phyloP scores from a whole-genome alignment of 305 asterid species.

The Solanum hybrid region DNA sequence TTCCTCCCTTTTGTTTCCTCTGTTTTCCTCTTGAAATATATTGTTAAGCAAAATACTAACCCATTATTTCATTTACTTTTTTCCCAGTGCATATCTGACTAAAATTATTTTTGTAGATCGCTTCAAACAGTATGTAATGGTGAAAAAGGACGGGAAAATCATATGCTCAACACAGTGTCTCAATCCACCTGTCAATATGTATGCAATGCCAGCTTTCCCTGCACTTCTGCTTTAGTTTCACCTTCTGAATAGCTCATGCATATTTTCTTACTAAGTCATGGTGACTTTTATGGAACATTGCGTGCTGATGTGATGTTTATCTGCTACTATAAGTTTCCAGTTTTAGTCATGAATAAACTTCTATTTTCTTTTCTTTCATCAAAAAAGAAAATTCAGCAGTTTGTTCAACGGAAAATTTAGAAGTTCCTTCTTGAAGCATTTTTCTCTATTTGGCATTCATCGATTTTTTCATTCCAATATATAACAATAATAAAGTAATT shows the following conservation, averaged over 20 bases:
- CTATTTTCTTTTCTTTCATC: neutral
- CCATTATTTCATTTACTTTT: neutral
- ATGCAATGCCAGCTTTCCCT: slow-evolving; percentile 10
- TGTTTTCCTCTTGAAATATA: slow-evolving; percentile 6
- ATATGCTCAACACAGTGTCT: slow-evolving; percentile 40
- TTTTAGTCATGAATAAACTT: neutral
- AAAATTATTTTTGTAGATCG: slow-evolving; percentile 30
- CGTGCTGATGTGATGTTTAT: slow-evolving; percentile 1
- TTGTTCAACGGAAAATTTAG: neutral
- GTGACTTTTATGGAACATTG: neutral
- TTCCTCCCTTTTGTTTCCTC: neutral
- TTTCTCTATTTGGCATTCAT: neutral
- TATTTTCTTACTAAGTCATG: neutral
- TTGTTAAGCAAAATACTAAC: neutral
- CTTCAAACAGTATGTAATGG: slow-evolving; percentile 18
- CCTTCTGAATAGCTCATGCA: neutral
- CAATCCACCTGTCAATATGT: slow-evolving; percentile 45
- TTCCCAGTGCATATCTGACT: slow-evolving; percentile 4
- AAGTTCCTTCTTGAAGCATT: neutral
- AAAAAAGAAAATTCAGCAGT: neutral
- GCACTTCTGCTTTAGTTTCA: neutral
- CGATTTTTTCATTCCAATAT: neutral
- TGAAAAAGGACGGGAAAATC: slow-evolving; percentile 38
- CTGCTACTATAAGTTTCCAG: neutral
- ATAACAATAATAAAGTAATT: neutral